Base-by-base conservation (phyloP, 441 rosid genomes). In the Omphalea diandra region DNA sequence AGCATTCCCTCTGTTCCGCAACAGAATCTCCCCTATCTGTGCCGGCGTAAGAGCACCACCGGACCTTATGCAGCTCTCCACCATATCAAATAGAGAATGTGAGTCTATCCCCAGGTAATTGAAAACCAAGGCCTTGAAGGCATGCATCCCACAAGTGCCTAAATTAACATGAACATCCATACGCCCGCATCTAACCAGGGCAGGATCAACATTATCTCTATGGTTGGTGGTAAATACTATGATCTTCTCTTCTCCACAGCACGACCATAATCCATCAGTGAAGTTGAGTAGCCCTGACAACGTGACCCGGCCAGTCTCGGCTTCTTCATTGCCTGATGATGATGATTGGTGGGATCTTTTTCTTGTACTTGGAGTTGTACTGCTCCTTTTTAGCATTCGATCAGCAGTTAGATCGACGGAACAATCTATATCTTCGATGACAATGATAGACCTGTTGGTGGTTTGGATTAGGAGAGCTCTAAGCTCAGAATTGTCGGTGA, bases 41-140 rank as follows among this genome's bases (percentile, higher is more conserved):
- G 86, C 84, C 4, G 86, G 86, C 15, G 86, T 80, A 12, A 80
- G 77, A 12, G 82, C 71, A 18, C 85, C 87, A 7, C 87, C 85
- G 0, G 83, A 75, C 60, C 75, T 76, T 61, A 83, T 79, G 74
- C 79, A 81, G 33, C 80, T 77, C 73, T 83, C 86, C 55, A 74
- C 84, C 33, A 68, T 76, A 27, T 82, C 76, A 22, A 72, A 79
- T 68, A 77, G 9, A 18, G 79, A 58, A 64, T 79, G 85, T 4
- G 76, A 63, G 15, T 75, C 75, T 18, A 83, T 32, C 24, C 77
- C 80, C 2, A 80, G 62, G 61, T 80, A 83, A 69, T 78, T 80
- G 58, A 41, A 53, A 11, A 76, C 84, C 31, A 83, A 70, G 14
- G 56, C 73, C 75, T 59, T 76, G 76, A 80, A 83, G 10, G 82